phyloP scores from a whole-genome alignment of 2,329 filamentous ascomycete genomes.

The Decorospora gaudefroyi region DNA sequence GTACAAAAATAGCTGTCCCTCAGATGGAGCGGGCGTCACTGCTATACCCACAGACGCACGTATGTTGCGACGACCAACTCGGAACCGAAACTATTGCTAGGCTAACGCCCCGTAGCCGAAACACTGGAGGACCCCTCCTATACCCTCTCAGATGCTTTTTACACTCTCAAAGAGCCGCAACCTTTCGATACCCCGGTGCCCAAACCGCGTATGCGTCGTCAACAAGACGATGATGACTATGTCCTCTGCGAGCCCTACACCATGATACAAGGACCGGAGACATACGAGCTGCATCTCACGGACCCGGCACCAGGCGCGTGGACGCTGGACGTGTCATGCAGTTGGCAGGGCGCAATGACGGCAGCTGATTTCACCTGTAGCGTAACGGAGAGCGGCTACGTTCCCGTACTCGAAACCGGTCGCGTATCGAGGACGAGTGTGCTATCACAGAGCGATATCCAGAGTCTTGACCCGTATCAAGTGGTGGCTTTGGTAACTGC shows the following conservation, averaged over 20 bases:
- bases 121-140: neutral
- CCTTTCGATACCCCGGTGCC: conserved; percentile 16
- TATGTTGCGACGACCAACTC: neutral
- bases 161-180: no score
- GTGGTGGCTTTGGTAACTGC: conserved; percentile 22
- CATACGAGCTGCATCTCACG: conserved; percentile 26
- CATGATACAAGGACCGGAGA: conserved; percentile 31
- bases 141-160: no score
- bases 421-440: conserved; percentile 2
- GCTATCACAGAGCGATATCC: conserved; percentile 15
- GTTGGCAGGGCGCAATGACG: conserved; percentile 28
- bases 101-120: conserved; percentile 1
- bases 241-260: conserved; percentile 28
- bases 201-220: conserved; percentile 27
- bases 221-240: conserved; percentile 11
- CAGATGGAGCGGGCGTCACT: conserved; percentile 16
- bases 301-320: conserved; percentile 25
- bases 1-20: conserved; percentile 26
- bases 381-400: conserved; percentile 16
- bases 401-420: neutral
- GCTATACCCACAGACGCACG: conserved; percentile 6
- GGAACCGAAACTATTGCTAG: neutral
- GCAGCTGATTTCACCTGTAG: conserved; percentile 32
- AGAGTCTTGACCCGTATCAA: conserved; percentile 7
- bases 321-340: conserved; percentile 29